Evolutionary conservation across 2,329 filamentous ascomycete genomes (phyloP).

Genomic region (Neonectria coccinea): DNA sequence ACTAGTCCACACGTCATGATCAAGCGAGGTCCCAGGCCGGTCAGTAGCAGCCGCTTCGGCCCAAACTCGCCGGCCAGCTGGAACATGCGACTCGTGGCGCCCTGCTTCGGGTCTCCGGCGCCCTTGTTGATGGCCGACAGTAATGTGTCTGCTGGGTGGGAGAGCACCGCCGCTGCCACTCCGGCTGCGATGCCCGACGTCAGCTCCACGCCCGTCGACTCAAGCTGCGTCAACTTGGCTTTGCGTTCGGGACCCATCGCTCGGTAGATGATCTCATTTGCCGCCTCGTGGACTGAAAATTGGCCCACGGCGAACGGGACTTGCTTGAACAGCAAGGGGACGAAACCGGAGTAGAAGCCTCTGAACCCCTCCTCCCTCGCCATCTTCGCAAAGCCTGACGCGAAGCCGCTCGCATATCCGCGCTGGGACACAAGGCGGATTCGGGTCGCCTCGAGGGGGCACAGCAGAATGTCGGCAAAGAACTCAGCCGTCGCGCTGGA

Average conservation of each 20-base stretch:
- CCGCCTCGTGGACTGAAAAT: constrained; percentile 94
- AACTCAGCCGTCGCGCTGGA: constrained; percentile 77
- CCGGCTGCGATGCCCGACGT: constrained; percentile 88
- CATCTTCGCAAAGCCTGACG: constrained; percentile 80
- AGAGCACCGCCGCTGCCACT: constrained; percentile 88
- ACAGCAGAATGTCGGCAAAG: constrained; percentile 84
- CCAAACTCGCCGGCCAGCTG: constrained; percentile 64
- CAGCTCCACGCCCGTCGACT: constrained; percentile 86
- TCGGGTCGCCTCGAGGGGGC: constrained; percentile 87
- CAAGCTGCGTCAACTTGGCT: constrained; percentile 73
- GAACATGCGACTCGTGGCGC: constrained; percentile 64
- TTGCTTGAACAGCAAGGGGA: constrained; percentile 88
- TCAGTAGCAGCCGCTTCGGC: constrained; percentile 59
- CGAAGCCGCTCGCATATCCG: constrained; percentile 78
- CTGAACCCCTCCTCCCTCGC: constrained; percentile 79
- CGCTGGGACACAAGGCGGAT: constrained; percentile 85
- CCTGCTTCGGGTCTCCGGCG: constrained; percentile 60
- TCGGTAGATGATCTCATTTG: constrained; percentile 80
- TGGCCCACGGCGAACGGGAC: constrained; percentile 95
- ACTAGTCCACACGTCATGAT: constrained; percentile 67
- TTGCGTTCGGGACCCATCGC: constrained; percentile 75
- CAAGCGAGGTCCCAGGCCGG: constrained; percentile 63
- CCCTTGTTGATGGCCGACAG: constrained; percentile 68
- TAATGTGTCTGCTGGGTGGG: constrained; percentile 83
- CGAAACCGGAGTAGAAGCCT: constrained; percentile 93